Evolutionary conservation across 768 basidiomycete genomes (phyloP).

Genomic region (Hericium coralloides): DNA sequence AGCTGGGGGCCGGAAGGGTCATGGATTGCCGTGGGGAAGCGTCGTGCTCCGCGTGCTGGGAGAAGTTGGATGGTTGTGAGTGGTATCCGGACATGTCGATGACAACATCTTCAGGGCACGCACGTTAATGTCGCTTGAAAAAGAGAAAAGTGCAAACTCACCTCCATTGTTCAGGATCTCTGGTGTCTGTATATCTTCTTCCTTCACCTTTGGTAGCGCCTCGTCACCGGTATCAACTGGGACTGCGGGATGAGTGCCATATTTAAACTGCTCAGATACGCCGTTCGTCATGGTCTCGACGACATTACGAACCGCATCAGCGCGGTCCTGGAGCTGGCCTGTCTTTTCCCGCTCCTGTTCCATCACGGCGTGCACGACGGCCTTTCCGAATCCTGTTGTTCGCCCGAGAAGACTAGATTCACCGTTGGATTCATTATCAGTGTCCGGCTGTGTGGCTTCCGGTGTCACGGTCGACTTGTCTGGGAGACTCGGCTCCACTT

Average conservation of each 20-base stretch:
- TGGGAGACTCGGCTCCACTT: not conserved
- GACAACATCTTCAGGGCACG: slow-evolving; percentile 47
- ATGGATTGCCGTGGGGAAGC: not conserved
- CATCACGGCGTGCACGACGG: slow-evolving; percentile 15
- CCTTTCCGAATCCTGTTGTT: slow-evolving; percentile 21
- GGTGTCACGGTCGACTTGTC: not conserved
- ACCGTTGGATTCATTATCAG: not conserved
- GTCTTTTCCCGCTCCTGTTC: slow-evolving; percentile 19
- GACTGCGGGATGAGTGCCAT: slow-evolving; percentile 6
- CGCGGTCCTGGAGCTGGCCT: slow-evolving; percentile 19
- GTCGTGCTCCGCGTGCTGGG: not conserved
- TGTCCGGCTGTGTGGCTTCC: not conserved
- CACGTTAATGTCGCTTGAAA: not conserved
- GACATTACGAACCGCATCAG: slow-evolving; percentile 6
- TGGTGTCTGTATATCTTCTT: slow-evolving; percentile 37
- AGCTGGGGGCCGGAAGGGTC: not conserved
- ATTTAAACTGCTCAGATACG: slow-evolving; percentile 7
- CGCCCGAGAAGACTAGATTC: slow-evolving; percentile 12
- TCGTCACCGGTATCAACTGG: slow-evolving; percentile 32
- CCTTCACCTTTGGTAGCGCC: slow-evolving; percentile 34
- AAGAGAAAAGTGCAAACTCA: not conserved
- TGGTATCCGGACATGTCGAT: slow-evolving; percentile 84
- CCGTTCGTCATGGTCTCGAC: slow-evolving; percentile 13
- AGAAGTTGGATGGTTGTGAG: slow-evolving; percentile 20
- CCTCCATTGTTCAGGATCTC: slow-evolving; percentile 26